Conservation (phyloP, 495 filamentous ascomycete genomes). For the Lindgomyces ingoldianus region DNA sequence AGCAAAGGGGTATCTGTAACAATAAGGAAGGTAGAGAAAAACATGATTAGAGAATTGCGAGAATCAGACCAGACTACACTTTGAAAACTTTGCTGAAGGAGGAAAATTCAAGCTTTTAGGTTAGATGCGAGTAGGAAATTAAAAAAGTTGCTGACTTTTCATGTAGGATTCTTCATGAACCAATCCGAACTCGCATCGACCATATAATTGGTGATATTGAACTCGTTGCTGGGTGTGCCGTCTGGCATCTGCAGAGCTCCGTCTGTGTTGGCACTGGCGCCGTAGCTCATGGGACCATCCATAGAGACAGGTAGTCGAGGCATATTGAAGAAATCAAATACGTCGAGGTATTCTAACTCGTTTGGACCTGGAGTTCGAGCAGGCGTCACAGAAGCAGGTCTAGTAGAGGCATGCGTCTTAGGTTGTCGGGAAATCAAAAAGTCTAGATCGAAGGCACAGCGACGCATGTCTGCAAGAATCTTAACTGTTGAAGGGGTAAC, state of each 20-base stretch:
- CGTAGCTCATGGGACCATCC: conserved; percentile 29
- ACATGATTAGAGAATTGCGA: too few relatives aligned
- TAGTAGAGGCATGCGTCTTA: conserved; percentile 49
- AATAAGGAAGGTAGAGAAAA: too few relatives aligned
- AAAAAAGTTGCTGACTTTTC: too few relatives aligned
- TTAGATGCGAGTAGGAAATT: too few relatives aligned
- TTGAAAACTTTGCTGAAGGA: too few relatives aligned
- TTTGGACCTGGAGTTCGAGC: conserved; percentile 69
- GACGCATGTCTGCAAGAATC: conserved; percentile 86
- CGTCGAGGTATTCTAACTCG: conserved; percentile 86
- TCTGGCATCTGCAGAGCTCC: conserved; percentile 37
- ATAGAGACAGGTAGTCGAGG: conserved; percentile 65
- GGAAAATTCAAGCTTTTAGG: too few relatives aligned
- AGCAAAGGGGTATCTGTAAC: too few relatives aligned
- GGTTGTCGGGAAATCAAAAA: conserved; percentile 84
- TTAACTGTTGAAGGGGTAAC: conserved; percentile 77
- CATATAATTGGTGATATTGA: conserved; percentile 68
- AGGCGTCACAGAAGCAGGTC: conserved; percentile 46
- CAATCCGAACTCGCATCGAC: conserved; percentile 65
- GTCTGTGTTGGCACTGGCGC: conserved; percentile 20
- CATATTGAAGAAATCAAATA: conserved; percentile 92
- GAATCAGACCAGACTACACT: too few relatives aligned
- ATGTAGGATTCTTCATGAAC: conserved; percentile 45
- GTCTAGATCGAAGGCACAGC: conserved; percentile 82
- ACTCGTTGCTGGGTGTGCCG: conserved; percentile 47